phyloP scores from a whole-genome alignment of 1,284 basidiomycete genomes.

The Baeospora myosura region DNA sequence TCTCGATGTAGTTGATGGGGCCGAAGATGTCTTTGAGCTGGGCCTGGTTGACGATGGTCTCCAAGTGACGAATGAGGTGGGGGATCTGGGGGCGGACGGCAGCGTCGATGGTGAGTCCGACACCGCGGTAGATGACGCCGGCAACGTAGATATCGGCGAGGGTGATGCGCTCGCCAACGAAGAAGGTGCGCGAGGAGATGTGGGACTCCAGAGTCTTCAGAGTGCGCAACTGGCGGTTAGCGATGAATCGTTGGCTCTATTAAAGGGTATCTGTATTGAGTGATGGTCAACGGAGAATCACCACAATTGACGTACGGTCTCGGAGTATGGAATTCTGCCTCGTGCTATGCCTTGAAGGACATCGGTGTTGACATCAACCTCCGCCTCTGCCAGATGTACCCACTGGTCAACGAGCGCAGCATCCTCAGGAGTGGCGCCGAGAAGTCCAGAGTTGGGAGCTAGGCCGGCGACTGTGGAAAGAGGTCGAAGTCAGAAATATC shows the following conservation, averaged over 20 bases:
- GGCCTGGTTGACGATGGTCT: constrained; percentile 82
- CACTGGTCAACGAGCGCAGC: constrained; percentile 42
- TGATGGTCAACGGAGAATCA: no score
- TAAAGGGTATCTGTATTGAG: no score
- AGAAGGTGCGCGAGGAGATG: constrained; percentile 79
- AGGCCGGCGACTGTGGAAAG: constrained; percentile 56
- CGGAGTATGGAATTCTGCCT: constrained; percentile 46
- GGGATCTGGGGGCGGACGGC: constrained; percentile 58
- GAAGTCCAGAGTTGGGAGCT: constrained; percentile 37
- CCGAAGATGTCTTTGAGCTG: constrained; percentile 64
- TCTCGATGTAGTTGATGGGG: constrained; percentile 58
- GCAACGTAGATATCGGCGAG: constrained; percentile 83
- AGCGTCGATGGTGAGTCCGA: constrained; percentile 54
- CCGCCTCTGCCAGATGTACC: constrained; percentile 35
- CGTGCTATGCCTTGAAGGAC: constrained; percentile 36
- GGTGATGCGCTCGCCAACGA: constrained; percentile 91
- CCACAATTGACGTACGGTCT: constrained; percentile 46
- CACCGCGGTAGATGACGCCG: constrained; percentile 43
- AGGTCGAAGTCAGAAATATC: constrained; percentile 14
- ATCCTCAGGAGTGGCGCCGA: constrained; percentile 31
- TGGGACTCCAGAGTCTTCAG: constrained; percentile 68
- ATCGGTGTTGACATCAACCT: constrained; percentile 26
- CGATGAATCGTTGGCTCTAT: constrained; percentile 49
- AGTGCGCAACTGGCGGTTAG: constrained; percentile 47
- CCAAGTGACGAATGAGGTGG: constrained; percentile 76